Evolutionary conservation across 108 stramenopile genomes (phyloP).

Genomic region (Skeletonema costatum): DNA sequence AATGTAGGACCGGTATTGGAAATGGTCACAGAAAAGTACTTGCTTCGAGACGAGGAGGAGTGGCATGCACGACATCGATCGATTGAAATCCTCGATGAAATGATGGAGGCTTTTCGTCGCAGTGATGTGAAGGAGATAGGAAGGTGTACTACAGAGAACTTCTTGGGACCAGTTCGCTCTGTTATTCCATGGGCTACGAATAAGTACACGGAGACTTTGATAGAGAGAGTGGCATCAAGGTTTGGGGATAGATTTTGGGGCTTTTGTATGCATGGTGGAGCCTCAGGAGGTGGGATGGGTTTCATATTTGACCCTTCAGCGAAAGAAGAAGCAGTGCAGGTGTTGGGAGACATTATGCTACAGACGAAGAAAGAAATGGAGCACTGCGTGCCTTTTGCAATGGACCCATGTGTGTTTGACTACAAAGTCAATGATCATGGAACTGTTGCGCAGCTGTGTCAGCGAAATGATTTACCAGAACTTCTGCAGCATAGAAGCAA

Average conservation of each 20-base stretch:
- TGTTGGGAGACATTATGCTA: slow-evolving; percentile 57
- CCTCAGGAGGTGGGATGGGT: slow-evolving; percentile 65
- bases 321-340: slow-evolving; percentile 41
- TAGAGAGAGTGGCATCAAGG: slow-evolving; percentile 37
- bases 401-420: slow-evolving; percentile 65
- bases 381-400: slow-evolving; percentile 57
- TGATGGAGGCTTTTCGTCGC: slow-evolving; percentile 49
- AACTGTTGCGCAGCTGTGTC: slow-evolving; percentile 43
- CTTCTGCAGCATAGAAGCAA: neutral
- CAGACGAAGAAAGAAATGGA: slow-evolving; percentile 61
- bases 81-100: slow-evolving; percentile 55
- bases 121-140: slow-evolving; percentile 51
- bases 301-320: slow-evolving; percentile 60
- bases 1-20: slow-evolving; percentile 68
- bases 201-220: slow-evolving; percentile 61
- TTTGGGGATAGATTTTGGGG: slow-evolving; percentile 53
- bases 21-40: slow-evolving; percentile 71
- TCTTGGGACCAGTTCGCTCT: slow-evolving; percentile 54
- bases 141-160: slow-evolving; percentile 56
- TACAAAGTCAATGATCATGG: slow-evolving; percentile 59
- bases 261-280: slow-evolving; percentile 61
- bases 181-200: slow-evolving; percentile 65
- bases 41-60: slow-evolving; percentile 58
- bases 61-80: slow-evolving; percentile 56
- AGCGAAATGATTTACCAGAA: slow-evolving; percentile 7